Percentiles rank a stretch among this genome's conserved stretches.
Conservation (phyloP, 2,329 filamentous ascomycete genomes). For the Rhynchosporium secalis region DNA sequence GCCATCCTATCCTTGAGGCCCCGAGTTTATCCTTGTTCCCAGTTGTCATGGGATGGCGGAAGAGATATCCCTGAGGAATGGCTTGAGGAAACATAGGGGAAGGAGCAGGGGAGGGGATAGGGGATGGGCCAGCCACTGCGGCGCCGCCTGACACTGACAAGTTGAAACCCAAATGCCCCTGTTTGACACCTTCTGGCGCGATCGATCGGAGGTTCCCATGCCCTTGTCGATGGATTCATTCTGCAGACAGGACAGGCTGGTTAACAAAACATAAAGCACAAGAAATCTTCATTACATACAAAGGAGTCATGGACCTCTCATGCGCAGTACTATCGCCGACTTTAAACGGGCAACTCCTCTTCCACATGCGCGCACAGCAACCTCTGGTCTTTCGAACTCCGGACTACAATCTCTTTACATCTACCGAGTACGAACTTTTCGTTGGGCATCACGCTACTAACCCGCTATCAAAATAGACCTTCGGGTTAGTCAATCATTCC, state of each 20-base stretch:
- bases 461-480: slow-evolving; percentile 1
- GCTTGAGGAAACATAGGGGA: not conserved
- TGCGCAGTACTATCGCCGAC: no score
- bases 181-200: slow-evolving; percentile 27
- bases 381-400: not conserved
- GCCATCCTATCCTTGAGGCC: slow-evolving; percentile 20
- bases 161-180: slow-evolving; percentile 21
- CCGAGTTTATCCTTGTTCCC: slow-evolving; percentile 1
- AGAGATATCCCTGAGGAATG: slow-evolving; percentile 1
- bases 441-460: not conserved
- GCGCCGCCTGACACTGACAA: not conserved
- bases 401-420: not conserved
- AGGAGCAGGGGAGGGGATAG: not conserved
- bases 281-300: no score
- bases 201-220: no score
- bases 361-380: no score
- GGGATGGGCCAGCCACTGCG: not conserved
- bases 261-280: no score
- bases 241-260: no score
- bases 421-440: slow-evolving; percentile 4
- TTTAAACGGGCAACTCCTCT: no score
- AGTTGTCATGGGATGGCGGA: not conserved
- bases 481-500: not conserved
- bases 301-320: no score
- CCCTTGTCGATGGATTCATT: no score